Base-by-base conservation (phyloP, 805 yeast species). In the Starmerella apis region DNA sequence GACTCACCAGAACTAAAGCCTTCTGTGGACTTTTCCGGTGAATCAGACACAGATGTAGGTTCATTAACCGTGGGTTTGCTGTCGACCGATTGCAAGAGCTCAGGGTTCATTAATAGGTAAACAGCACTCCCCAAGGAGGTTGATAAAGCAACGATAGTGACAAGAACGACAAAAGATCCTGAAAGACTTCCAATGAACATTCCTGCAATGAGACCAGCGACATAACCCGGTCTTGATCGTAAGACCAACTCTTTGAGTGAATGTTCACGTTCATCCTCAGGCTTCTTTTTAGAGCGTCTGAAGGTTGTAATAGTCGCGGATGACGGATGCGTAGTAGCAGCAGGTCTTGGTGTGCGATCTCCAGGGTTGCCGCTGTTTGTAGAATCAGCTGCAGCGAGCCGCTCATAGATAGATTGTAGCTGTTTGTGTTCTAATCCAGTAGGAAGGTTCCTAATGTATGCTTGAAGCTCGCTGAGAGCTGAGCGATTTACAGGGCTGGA, bases 311-410 rank as follows among this genome's bases (percentile, higher is more conserved):
- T 38, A 7, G 43, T 38, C 1, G 43, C 43, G 10, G 43, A 38
- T 1, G 43, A 38, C 20, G 43, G 43, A 24, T 18, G 25, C 13
- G 43, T 38, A 4, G 43, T 38, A 1, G 43, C 43, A 3, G 43
- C 43, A n/a, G 43, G 43, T 13, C 43, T 19, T 7, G 43, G 43
- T 16, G 43, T 38, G 22, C 43, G 30, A 14, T 38, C 30, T 11
- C 43, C 43, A 7, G 43, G 30, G 20, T 20, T 20, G 23, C 30
- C 14, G 14, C 24, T 16, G 3, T 6, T 13, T 7, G 37, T 23
- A 36, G 39, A 2, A 16, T 20, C 30, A 24, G 20, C 24, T 5
- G 39, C 18, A 10, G 39, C 19, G 5, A 37, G 24, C n/a, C 42
- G 28, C 11, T 37, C 14, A 13, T 37, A 24, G 22, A 37, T 37